These are phyloP conservation scores for Nakazawaea peltata DNA, from an alignment of 805 yeast species.

Conservation along the genomic window DNA sequence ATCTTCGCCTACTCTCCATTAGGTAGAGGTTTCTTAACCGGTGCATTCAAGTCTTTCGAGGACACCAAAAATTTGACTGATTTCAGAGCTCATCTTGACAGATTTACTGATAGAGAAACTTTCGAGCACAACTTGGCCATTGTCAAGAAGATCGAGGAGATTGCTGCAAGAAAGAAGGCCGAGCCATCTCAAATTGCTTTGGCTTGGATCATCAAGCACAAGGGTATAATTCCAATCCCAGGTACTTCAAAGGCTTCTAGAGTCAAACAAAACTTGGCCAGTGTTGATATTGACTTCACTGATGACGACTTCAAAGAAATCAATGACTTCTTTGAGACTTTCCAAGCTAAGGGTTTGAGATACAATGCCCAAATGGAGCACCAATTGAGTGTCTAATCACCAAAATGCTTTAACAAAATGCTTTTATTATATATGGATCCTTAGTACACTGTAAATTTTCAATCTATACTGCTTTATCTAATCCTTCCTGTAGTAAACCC, in stretches of 20 bases:
- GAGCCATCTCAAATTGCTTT: slow-evolving; percentile 64
- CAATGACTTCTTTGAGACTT: slow-evolving; percentile 31
- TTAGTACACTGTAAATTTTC: no score
- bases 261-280: slow-evolving; percentile 49
- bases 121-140: slow-evolving; percentile 16
- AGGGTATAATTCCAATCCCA: slow-evolving; percentile 71
- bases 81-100: background rate
- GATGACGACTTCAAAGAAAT: slow-evolving; percentile 50
- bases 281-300: slow-evolving; percentile 32
- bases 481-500: no score
- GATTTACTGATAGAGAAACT: background rate
- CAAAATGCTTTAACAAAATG: no score
- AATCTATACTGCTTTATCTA: no score
- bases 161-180: slow-evolving; percentile 38
- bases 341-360: slow-evolving; percentile 41
- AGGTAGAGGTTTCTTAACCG: slow-evolving; percentile 73
- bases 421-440: no score
- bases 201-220: slow-evolving; percentile 50
- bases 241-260: slow-evolving; percentile 57
- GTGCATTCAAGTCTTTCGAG: slow-evolving; percentile 34
- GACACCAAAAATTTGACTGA: slow-evolving; percentile 18
- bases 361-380: slow-evolving; percentile 16
- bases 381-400: no score
- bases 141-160: slow-evolving; percentile 38
- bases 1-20: slow-evolving; percentile 79